Conservation (phyloP, 192 early-diverging fungal genomes). For the Coemansia sp. region DNA sequence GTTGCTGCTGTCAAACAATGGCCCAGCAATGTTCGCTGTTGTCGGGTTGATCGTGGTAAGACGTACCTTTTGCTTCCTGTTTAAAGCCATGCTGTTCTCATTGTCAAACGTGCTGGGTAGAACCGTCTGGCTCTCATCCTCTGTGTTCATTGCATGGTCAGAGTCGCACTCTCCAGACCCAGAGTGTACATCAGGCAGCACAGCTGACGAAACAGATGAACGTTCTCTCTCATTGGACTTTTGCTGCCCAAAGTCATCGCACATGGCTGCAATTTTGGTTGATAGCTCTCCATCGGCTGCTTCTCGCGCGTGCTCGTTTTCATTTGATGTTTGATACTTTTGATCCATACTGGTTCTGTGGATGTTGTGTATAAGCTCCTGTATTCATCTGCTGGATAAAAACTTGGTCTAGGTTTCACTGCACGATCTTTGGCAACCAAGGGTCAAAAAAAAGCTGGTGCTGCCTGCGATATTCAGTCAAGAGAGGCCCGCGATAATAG, state of each 20-base stretch:
- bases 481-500: background rate
- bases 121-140: background rate
- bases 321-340: conserved; percentile 6
- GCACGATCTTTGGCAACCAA: background rate
- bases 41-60: conserved; percentile 49
- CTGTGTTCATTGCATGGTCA: background rate
- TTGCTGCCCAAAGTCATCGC: conserved; percentile 24
- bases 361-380: conserved; percentile 8
- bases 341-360: background rate
- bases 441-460: background rate
- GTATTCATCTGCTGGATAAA: conserved; percentile 1
- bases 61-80: conserved; percentile 35
- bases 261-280: conserved; percentile 22
- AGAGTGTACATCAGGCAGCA: conserved; percentile 18
- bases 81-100: conserved; percentile 5
- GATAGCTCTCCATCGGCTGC: background rate
- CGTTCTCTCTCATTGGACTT: conserved; percentile 30
- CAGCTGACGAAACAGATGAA: conserved; percentile 43
- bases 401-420: background rate
- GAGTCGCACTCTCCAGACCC: background rate
- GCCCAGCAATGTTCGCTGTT: conserved; percentile 30
- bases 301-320: background rate
- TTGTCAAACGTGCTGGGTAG: background rate
- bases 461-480: background rate
- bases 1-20: conserved; percentile 1